phyloP scores from a whole-genome alignment of 2,329 filamentous ascomycete species.

The Fusarium proliferatum region DNA sequence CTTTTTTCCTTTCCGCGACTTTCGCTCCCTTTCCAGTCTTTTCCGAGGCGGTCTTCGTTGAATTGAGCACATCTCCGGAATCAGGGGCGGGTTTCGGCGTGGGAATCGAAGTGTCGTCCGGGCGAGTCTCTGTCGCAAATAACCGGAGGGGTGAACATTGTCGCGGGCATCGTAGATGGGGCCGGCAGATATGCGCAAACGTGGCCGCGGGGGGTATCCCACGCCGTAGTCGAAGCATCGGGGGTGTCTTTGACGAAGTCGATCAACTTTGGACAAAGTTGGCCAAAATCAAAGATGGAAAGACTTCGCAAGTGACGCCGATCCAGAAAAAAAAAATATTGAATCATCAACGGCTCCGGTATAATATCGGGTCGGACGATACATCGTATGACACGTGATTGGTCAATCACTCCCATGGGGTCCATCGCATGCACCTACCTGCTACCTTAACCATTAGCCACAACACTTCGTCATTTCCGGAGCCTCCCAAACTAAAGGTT shows the following conservation, averaged over 20 bases:
- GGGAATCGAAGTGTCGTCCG: background rate
- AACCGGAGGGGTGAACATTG: conserved; percentile 19
- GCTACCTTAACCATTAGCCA: background rate
- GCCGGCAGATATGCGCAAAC: conserved; percentile 11
- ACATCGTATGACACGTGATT: conserved; percentile 27
- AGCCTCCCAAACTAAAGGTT: conserved; percentile 11
- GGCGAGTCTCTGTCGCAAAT: conserved; percentile 27
- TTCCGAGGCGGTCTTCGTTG: background rate
- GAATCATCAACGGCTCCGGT: conserved; percentile 28
- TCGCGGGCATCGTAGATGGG: conserved; percentile 8
- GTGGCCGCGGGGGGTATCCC: conserved; percentile 30
- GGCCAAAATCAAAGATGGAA: background rate
- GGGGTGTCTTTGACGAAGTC: conserved; percentile 7
- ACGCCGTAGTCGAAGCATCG: conserved; percentile 48
- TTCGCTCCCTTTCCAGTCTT: background rate
- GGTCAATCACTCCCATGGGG: conserved; percentile 11
- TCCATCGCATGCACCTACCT: background rate
- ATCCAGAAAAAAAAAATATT: conserved; percentile 31
- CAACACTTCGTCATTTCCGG: conserved; percentile 37
- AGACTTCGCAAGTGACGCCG: background rate
- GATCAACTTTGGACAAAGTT: conserved; percentile 12
- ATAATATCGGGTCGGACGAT: conserved; percentile 26
- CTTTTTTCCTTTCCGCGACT: background rate
- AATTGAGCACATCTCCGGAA: background rate
- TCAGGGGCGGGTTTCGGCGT: background rate